Conservation (phyloP, 257 asterid species). For the Osmanthus fragrans region DNA sequence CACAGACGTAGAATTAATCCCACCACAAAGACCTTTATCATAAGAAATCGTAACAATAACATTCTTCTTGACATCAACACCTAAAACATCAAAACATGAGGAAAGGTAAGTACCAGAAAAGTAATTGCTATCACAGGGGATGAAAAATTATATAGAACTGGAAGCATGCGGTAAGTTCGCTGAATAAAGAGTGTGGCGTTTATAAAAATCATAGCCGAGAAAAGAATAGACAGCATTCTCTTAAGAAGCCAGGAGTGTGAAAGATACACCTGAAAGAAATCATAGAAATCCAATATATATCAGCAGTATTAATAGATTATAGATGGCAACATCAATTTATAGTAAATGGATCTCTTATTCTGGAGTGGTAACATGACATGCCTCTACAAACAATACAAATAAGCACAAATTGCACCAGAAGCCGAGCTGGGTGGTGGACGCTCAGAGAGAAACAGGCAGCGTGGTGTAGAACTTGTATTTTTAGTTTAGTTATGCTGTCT, state of each 20-base stretch:
- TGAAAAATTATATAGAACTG: not conserved
- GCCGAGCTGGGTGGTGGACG: not conserved
- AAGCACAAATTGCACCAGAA: not conserved
- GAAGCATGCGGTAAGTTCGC: not conserved
- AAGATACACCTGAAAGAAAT: not conserved
- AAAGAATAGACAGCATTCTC: not conserved
- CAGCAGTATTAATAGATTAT: not conserved
- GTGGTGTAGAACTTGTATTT: not conserved
- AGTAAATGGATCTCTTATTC: not conserved
- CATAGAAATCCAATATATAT: not conserved
- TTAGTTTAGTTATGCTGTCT: not conserved
- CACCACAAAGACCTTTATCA: conserved; percentile 99
- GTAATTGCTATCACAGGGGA: not conserved
- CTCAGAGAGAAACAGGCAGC: not conserved
- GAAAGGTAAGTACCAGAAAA: conserved; percentile 6
- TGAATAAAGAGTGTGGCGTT: not conserved
- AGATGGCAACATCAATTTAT: not conserved
- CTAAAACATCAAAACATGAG: conserved; percentile 41
- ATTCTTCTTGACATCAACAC: conserved; percentile 92
- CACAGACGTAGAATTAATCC: conserved; percentile 91
- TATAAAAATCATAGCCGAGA: not conserved
- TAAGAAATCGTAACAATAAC: conserved; percentile 78
- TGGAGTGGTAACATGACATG: not conserved
- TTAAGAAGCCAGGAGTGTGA: not conserved
- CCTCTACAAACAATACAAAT: not conserved